Conservation (phyloP, 2,329 filamentous ascomycete genomes). For the Thelonectria discophora region DNA sequence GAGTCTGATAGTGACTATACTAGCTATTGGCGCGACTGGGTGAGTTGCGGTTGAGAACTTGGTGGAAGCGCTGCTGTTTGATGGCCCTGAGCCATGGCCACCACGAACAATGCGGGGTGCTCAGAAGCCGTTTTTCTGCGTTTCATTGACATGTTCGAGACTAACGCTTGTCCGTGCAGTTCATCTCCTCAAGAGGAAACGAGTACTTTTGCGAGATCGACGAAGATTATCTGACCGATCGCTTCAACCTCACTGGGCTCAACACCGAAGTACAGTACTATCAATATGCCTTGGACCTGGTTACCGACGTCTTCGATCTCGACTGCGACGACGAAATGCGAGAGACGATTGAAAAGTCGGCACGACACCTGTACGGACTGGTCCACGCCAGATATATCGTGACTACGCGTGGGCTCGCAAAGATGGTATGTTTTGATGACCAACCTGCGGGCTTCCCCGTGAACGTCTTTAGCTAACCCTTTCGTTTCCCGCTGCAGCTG, state of each 20-base stretch:
- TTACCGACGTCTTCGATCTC: constrained; percentile 98
- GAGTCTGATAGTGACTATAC: constrained; percentile 99
- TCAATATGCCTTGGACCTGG: constrained; percentile 95
- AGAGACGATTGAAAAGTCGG: constrained; percentile 97
- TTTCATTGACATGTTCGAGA: neutral
- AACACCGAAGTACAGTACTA: constrained; percentile 99
- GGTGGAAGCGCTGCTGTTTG: neutral
- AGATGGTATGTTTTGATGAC: constrained; percentile 79
- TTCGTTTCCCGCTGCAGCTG: constrained; percentile 64
- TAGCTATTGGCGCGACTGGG: constrained; percentile 99
- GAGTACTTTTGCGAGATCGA: constrained; percentile 99
- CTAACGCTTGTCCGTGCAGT: constrained; percentile 63
- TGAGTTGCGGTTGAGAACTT: constrained; percentile 61
- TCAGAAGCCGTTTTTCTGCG: neutral
- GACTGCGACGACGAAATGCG: constrained; percentile 99
- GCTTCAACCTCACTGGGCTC: constrained; percentile 96
- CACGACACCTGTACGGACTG: constrained; percentile 91
- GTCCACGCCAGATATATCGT: constrained; percentile 98
- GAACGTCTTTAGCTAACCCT: constrained; percentile 15
- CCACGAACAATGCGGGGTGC: neutral
- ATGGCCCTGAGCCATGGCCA: neutral
- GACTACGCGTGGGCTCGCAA: constrained; percentile 89
- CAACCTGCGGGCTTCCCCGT: constrained; percentile 3
- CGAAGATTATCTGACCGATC: constrained; percentile 96
- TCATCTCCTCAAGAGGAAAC: constrained; percentile 96